These are phyloP conservation scores for Singerocomus rubriflavus DNA, from an alignment of 1,284 basidiomycete genomes.

Conservation along the genomic window DNA sequence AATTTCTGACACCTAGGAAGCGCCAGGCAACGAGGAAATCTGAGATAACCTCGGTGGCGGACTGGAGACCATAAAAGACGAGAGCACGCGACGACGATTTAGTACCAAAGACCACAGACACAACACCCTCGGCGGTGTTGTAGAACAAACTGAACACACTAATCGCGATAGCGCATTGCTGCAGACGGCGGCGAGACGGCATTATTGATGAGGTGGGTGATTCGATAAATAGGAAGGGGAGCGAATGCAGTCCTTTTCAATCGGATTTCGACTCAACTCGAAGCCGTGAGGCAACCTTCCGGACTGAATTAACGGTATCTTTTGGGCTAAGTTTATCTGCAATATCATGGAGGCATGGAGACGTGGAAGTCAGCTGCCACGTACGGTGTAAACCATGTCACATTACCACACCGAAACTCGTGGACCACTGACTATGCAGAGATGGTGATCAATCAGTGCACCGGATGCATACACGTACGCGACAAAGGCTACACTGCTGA, in stretches of 20 bases:
- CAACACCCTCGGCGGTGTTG: conserved; percentile 29
- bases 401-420: not conserved
- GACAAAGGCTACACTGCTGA: not conserved
- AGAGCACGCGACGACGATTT: conserved; percentile 46
- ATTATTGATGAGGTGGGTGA: conserved; percentile 4
- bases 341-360: not conserved
- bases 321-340: not conserved
- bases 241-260: not conserved
- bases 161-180: conserved; percentile 33
- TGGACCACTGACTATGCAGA: not conserved
- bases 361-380: not conserved
- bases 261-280: not conserved
- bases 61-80: conserved; percentile 50
- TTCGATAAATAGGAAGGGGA: not conserved
- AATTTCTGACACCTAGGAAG: conserved; percentile 34
- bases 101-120: conserved; percentile 44
- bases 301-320: not conserved
- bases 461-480: not conserved
- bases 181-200: conserved; percentile 24
- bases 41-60: conserved; percentile 23
- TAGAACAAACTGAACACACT: conserved; percentile 36
- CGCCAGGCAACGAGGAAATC: conserved; percentile 35
- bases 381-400: not conserved
- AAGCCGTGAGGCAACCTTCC: not conserved
- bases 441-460: not conserved